Evolutionary conservation across 106 monocot genomes (phyloP).

Genomic region (Vanilla planifolia): DNA sequence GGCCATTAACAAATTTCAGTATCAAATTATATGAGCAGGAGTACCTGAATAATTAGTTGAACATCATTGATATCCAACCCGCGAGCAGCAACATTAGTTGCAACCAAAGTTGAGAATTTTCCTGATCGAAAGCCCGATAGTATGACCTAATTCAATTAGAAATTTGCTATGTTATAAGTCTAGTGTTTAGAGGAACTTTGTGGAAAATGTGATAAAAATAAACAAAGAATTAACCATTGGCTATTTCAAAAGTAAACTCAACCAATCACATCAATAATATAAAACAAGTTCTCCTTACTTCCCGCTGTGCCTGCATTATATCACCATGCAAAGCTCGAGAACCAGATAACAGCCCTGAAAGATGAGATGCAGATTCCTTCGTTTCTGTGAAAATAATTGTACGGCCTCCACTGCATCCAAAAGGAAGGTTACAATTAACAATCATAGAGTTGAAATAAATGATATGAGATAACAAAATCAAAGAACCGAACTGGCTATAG

Average conservation of each 20-base stretch:
- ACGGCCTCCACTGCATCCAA: conserved; percentile 59
- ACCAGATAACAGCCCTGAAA: conserved; percentile 73
- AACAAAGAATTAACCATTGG: neutral
- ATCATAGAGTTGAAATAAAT: neutral
- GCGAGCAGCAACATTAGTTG: conserved; percentile 96
- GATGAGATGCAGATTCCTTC: conserved; percentile 79
- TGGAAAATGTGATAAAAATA: neutral
- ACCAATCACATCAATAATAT: neutral
- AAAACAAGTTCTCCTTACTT: conserved; percentile 36
- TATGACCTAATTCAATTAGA: conserved; percentile 59
- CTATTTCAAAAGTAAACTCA: too few species aligned
- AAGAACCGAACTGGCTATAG: conserved; percentile 64
- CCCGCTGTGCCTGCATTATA: conserved; percentile 67
- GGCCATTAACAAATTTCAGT: neutral
- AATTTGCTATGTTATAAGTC: neutral
- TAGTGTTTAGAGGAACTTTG: neutral
- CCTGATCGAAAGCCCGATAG: conserved; percentile 82
- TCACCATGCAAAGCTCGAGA: conserved; percentile 84
- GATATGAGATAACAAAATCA: neutral
- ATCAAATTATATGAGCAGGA: neutral
- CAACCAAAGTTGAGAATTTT: conserved; percentile 71
- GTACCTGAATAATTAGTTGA: conserved; percentile 87
- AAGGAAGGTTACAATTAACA: neutral
- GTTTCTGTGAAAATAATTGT: conserved; percentile 96
- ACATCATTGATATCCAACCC: conserved; percentile 94